Percentiles rank a stretch among this genome's conserved stretches.
These are phyloP conservation scores for Salix caprea DNA, from an alignment of 345 rosid genomes.

Conservation along the genomic window DNA sequence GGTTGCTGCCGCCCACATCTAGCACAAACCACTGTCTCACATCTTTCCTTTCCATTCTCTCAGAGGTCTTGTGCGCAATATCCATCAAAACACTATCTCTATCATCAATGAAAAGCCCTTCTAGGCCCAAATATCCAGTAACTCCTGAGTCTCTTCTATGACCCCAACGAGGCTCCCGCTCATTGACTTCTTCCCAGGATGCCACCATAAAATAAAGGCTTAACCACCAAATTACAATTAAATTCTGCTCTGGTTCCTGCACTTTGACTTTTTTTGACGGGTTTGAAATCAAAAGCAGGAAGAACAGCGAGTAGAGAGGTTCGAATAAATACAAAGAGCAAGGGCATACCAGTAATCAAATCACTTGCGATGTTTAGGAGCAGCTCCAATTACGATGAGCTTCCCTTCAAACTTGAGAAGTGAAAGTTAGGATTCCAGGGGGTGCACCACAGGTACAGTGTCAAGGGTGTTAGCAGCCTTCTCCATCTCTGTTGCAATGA, in stretches of 20 bases:
- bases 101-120: slow-evolving; percentile 51
- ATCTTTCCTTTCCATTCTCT: slow-evolving; percentile 63
- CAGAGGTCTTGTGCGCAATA: slow-evolving; percentile 46
- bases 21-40: slow-evolving; percentile 56
- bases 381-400: slow-evolving; percentile 41
- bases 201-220: neutral
- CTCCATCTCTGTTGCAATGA: slow-evolving; percentile 35
- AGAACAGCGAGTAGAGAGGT: too few relatives aligned
- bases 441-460: slow-evolving; percentile 44
- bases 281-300: too few relatives aligned
- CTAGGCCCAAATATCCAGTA: slow-evolving; percentile 46
- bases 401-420: slow-evolving; percentile 46
- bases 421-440: slow-evolving; percentile 35
- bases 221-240: too few relatives aligned
- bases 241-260: too few relatives aligned
- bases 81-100: slow-evolving; percentile 49
- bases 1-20: slow-evolving; percentile 54
- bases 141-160: slow-evolving; percentile 52
- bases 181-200: slow-evolving; percentile 50
- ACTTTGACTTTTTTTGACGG: too few relatives aligned
- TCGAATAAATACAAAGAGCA: neutral
- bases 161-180: slow-evolving; percentile 58
- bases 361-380: slow-evolving; percentile 29
- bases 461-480: slow-evolving; percentile 36
- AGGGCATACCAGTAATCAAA: slow-evolving; percentile 30